Percentiles rank a stretch among this genome's conserved stretches.
Conservation (phyloP, 1,139 yeast genomes). For the Candida frijolesensis region DNA sequence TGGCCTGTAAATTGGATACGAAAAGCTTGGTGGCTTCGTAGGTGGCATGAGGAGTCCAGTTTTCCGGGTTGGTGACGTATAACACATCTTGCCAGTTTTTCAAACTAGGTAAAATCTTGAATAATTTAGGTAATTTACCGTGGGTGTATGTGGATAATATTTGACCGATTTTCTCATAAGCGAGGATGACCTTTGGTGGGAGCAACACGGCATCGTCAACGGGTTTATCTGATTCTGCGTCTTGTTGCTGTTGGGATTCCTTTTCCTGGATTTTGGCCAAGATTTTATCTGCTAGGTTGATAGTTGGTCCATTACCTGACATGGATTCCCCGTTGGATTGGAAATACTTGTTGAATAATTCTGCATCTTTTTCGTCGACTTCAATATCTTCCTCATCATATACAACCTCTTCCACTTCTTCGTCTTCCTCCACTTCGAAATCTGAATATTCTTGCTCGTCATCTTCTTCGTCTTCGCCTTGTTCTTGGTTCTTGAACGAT, state of each 20-base stretch:
- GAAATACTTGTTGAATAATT: conserved; percentile 67
- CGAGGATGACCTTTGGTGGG: conserved; percentile 95
- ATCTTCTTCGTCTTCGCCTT: conserved; percentile 36
- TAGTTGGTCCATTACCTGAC: conserved; percentile 40
- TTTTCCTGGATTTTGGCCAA: conserved; percentile 85
- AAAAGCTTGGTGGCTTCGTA: conserved; percentile 94
- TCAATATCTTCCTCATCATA: conserved; percentile 57
- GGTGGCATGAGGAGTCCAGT: conserved; percentile 96
- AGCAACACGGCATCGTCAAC: conserved; percentile 60
- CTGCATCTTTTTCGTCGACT: conserved; percentile 71
- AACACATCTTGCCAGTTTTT: conserved; percentile 95
- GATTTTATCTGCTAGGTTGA: conserved; percentile 87
- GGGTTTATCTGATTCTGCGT: conserved; percentile 17
- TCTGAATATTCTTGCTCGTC: conserved; percentile 53
- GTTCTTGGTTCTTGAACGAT: conserved; percentile 25
- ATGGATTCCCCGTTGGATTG: conserved; percentile 29
- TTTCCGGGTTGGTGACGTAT: conserved; percentile 87
- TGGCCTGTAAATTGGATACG: conserved; percentile 84
- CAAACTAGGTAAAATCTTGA: conserved; percentile 90
- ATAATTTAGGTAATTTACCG: conserved; percentile 92
- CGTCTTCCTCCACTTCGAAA: conserved; percentile 52
- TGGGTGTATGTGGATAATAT: conserved; percentile 90
- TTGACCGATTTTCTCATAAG: conserved; percentile 88
- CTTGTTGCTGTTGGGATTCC: conserved; percentile 42
- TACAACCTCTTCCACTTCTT: conserved; percentile 39